phyloP scores from a whole-genome alignment of 495 filamentous ascomycete genomes.

The Tuber umbilicatum region DNA sequence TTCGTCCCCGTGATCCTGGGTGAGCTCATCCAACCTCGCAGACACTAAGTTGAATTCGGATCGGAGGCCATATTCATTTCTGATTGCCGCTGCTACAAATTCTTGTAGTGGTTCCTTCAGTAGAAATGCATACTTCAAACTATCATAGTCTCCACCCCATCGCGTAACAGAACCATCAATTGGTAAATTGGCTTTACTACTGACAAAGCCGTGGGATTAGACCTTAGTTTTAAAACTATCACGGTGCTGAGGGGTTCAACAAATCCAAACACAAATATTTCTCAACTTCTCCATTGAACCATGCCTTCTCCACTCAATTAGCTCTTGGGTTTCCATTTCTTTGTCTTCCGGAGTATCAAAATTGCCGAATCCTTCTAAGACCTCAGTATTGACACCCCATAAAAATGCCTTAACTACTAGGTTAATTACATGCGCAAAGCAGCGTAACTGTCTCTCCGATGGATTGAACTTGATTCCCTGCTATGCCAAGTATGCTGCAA shows the following conservation, averaged over 20 bases:
- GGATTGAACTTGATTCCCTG: too few species aligned
- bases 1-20: not conserved
- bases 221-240: conserved; percentile 13
- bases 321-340: not conserved
- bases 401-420: too few species aligned
- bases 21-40: not conserved
- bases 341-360: not conserved
- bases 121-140: conserved; percentile 13
- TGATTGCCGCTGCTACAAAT: conserved; percentile 10
- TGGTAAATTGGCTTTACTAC: not conserved
- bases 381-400: not conserved
- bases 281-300: conserved; percentile 23
- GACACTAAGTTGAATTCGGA: not conserved
- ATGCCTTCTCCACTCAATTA: conserved; percentile 17
- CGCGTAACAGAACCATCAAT: conserved; percentile 12
- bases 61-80: not conserved
- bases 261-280: conserved; percentile 21
- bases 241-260: conserved; percentile 3
- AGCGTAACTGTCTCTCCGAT: too few species aligned
- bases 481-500: too few species aligned
- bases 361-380: not conserved
- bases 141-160: conserved; percentile 22
- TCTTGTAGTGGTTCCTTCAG: conserved; percentile 16
- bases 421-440: too few species aligned
- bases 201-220: not conserved